Evolutionary conservation across 2,329 filamentous ascomycete genomes (phyloP).

Genomic region (Fusarium sp.): DNA sequence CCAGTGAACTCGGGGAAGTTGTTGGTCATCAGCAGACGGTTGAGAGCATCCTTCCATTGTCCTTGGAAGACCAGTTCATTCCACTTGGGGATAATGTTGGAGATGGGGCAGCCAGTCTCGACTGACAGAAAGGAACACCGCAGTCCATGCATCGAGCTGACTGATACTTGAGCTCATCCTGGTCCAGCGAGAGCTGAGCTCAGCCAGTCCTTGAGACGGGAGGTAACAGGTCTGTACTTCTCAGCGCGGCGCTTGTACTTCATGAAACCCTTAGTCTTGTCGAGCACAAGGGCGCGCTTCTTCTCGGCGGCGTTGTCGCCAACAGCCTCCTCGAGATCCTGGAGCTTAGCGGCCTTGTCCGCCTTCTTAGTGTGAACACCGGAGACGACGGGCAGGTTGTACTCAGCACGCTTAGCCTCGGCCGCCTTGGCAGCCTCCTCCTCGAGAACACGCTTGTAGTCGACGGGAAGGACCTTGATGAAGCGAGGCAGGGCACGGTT

Average conservation of each 20-base stretch:
- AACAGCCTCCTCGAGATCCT: constrained; percentile 92
- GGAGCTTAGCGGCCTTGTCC: constrained; percentile 76
- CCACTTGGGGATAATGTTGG: constrained; percentile 98
- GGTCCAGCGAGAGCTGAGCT: constrained; percentile 88
- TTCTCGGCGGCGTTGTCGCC: constrained; percentile 88
- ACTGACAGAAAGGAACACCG: constrained; percentile 98
- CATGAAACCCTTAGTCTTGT: constrained; percentile 98
- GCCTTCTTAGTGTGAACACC: constrained; percentile 73
- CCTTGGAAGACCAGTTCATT: constrained; percentile 83
- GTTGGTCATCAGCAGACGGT: constrained; percentile 94
- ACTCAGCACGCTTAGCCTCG: constrained; percentile 86
- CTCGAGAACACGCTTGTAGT: constrained; percentile 93
- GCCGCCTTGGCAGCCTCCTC: constrained; percentile 89
- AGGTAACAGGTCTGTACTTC: constrained; percentile 89
- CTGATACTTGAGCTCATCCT: constrained; percentile 97
- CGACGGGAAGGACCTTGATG: constrained; percentile 91
- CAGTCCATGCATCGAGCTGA: constrained; percentile 98
- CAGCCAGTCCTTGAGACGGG: constrained; percentile 91
- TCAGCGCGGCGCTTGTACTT: constrained; percentile 93
- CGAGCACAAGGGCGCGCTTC: constrained; percentile 90
- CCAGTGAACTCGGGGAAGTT: constrained; percentile 99
- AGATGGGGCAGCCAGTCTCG: constrained; percentile 94
- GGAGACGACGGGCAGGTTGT: constrained; percentile 81
- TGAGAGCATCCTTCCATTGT: constrained; percentile 92
- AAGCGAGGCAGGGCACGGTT: constrained; percentile 90